A percentile compares a stretch with the other conserved stretches of the same genome.
Evolutionary conservation across 495 filamentous ascomycete genomes (phyloP).

Genomic region (Neurospora intermedia): DNA sequence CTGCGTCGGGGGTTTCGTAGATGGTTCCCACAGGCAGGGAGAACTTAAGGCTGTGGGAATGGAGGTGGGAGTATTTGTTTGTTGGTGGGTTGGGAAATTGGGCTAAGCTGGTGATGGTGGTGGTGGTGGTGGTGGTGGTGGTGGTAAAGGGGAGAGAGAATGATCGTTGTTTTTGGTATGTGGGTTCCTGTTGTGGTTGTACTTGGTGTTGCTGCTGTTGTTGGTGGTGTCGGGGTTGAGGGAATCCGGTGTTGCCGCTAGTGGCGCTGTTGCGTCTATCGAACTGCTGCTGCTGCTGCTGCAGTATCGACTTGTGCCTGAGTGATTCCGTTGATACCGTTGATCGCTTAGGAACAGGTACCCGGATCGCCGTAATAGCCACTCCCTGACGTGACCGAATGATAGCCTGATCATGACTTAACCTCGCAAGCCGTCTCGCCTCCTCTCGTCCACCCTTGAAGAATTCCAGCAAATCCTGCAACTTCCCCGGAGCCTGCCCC

Average conservation of each 20-base stretch:
- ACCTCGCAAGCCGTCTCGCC: slow-evolving; percentile 27
- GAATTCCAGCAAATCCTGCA: slow-evolving; percentile 41
- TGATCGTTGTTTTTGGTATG: neutral
- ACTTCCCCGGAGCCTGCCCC: slow-evolving; percentile 34
- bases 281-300: neutral
- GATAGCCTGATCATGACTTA: slow-evolving; percentile 33
- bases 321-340: slow-evolving; percentile 5
- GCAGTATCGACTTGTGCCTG: neutral
- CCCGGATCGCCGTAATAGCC: neutral
- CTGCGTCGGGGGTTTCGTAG: neutral
- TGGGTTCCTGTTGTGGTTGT: neutral
- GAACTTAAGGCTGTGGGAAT: neutral
- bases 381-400: slow-evolving; percentile 23
- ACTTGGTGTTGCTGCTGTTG: neutral
- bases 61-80: neutral
- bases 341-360: slow-evolving; percentile 2
- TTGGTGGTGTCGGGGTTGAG: neutral
- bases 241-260: neutral
- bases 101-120: neutral
- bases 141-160: neutral
- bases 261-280: neutral
- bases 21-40: neutral
- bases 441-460: slow-evolving; percentile 32
- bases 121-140: neutral
- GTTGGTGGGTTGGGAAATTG: neutral